phyloP scores from a whole-genome alignment of 192 early-diverging fungal species.

The Coemansia javaensis region DNA sequence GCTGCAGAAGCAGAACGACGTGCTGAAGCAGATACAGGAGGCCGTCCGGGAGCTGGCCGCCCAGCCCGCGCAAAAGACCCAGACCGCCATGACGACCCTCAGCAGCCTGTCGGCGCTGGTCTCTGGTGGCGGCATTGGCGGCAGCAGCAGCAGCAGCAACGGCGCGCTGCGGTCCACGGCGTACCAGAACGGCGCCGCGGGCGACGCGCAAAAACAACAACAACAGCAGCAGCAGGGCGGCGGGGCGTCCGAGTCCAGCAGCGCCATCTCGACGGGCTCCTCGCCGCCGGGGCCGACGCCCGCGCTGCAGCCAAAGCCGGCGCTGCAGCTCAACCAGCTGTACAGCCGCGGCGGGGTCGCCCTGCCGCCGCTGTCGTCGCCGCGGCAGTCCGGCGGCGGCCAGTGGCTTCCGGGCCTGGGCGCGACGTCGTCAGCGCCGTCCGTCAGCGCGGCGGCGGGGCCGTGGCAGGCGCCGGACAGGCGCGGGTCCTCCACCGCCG shows the following conservation, averaged over 20 bases:
- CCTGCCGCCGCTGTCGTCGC: too few relatives aligned
- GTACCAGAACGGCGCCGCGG: neutral
- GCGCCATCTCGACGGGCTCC: neutral
- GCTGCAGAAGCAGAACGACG: slow-evolving; percentile 23
- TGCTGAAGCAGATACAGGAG: slow-evolving; percentile 15
- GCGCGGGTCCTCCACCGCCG: neutral
- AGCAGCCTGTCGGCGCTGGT: slow-evolving; percentile 28
- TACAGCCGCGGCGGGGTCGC: slow-evolving; percentile 4
- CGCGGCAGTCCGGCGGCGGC: too few relatives aligned
- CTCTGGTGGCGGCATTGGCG: slow-evolving; percentile 1
- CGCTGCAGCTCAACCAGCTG: slow-evolving; percentile 3
- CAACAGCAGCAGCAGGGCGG: neutral
- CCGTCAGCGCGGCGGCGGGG: neutral
- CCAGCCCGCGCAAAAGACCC: slow-evolving; percentile 10
- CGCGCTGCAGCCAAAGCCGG: slow-evolving; percentile 2
- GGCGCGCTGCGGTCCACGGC: neutral
- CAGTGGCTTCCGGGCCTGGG: too few relatives aligned
- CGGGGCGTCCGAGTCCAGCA: neutral
- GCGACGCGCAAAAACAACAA: neutral
- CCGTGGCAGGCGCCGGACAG: too few relatives aligned
- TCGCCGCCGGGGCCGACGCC: neutral
- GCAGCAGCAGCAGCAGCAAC: neutral
- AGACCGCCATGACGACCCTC: slow-evolving; percentile 21
- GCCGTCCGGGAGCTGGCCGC: slow-evolving; percentile 16
- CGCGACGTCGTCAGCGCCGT: neutral